These are phyloP conservation scores for Apiospora rasikravindrae DNA, from an alignment of 2,329 filamentous ascomycete genomes.

Conservation along the genomic window DNA sequence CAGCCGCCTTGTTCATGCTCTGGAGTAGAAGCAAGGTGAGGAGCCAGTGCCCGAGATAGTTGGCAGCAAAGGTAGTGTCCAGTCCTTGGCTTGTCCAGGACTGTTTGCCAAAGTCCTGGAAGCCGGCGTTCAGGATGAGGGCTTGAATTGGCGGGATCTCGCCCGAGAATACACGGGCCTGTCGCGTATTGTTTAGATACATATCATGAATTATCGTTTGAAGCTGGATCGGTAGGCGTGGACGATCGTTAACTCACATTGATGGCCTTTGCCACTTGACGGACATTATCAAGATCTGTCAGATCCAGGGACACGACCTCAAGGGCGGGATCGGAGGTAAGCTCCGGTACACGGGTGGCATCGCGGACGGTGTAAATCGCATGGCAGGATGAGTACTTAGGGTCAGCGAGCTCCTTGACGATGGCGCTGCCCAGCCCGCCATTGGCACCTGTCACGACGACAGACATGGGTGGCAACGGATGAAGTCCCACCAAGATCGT, in stretches of 20 bases:
- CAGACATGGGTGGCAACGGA: too few species aligned
- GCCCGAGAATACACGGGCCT: too few species aligned
- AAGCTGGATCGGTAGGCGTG: too few species aligned
- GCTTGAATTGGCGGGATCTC: conserved; percentile 45
- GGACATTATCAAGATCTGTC: neutral
- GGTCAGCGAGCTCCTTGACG: neutral
- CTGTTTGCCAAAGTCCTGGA: conserved; percentile 31
- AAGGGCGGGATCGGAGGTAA: too few species aligned
- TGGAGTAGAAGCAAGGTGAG: conserved; percentile 30
- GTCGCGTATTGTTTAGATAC: too few species aligned
- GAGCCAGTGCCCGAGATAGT: conserved; percentile 37
- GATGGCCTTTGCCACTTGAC: neutral
- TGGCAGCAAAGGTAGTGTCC: conserved; percentile 31
- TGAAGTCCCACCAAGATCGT: too few species aligned
- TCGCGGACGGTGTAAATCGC: neutral
- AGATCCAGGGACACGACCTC: neutral
- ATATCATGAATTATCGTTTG: too few species aligned
- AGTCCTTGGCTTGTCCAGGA: conserved; percentile 28
- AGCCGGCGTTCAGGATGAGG: conserved; percentile 43
- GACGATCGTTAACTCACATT: neutral
- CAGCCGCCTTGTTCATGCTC: conserved; percentile 30
- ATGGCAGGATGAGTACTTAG: neutral
- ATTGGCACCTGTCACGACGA: neutral
- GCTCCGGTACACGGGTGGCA: neutral
- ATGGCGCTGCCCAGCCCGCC: neutral